phyloP scores from a whole-genome alignment of 257 asterid genomes.

The Nicotiana tomentosiformis region DNA sequence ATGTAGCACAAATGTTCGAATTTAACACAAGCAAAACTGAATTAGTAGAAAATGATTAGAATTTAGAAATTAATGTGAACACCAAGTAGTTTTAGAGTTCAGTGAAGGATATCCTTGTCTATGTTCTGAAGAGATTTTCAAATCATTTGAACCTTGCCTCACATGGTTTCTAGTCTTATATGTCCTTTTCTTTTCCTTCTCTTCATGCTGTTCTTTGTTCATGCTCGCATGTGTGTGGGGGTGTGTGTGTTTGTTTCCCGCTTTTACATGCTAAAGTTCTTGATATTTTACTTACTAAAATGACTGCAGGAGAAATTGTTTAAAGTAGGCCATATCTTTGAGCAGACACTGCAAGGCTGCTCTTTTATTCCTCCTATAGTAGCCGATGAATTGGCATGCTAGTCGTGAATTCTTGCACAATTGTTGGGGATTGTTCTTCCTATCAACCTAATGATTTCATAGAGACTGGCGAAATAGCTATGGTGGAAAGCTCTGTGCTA shows the following conservation, averaged over 20 bases:
- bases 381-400: conserved; percentile 39
- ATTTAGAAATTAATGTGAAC: not conserved
- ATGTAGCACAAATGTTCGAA: not conserved
- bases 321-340: conserved; percentile 91
- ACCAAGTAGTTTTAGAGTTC: not conserved
- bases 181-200: not conserved
- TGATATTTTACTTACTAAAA: not conserved
- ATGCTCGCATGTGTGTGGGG: not conserved
- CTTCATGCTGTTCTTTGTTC: not conserved
- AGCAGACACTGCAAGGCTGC: conserved; percentile 75
- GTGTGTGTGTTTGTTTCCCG: too few relatives aligned
- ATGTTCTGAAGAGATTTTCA: not conserved
- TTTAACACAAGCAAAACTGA: not conserved
- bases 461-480: not conserved
- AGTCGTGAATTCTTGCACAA: not conserved
- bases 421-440: not conserved
- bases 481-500: not conserved
- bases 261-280: not conserved
- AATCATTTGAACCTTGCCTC: not conserved
- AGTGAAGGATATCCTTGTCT: not conserved
- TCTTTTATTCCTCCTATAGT: conserved; percentile 66
- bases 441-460: not conserved
- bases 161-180: not conserved
- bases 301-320: conserved; percentile 81
- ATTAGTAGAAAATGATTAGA: not conserved